Evolutionary conservation across 2,329 filamentous ascomycete genomes (phyloP).

Genomic region (Orbilia brochopaga): DNA sequence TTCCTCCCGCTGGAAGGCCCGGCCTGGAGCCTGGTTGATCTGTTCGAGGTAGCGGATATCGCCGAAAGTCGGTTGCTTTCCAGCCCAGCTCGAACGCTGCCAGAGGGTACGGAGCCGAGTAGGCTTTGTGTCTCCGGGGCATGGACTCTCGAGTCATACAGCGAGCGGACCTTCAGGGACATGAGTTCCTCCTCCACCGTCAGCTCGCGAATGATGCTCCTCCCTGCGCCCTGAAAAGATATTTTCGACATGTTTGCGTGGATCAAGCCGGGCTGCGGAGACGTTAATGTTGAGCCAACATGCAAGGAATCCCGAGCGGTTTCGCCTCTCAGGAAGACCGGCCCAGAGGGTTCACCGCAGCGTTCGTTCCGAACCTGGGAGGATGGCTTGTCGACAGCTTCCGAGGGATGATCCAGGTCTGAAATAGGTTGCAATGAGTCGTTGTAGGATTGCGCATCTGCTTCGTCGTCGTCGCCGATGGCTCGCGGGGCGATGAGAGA

Average conservation of each 20-base stretch:
- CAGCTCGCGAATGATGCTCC: constrained; percentile 38
- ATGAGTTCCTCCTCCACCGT: constrained; percentile 54
- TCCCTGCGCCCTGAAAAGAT: constrained; percentile 37
- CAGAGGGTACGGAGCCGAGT: constrained; percentile 52
- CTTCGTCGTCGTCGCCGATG: background rate
- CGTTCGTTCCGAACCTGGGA: background rate
- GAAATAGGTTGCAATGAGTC: background rate
- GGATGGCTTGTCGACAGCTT: background rate
- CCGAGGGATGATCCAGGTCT: background rate
- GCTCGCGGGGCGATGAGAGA: background rate
- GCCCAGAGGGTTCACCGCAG: background rate
- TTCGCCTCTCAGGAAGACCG: background rate
- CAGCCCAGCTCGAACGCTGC: constrained; percentile 50
- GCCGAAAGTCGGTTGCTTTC: constrained; percentile 48
- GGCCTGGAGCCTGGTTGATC: constrained; percentile 43
- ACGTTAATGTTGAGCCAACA: constrained; percentile 3
- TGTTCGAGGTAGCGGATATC: constrained; percentile 46
- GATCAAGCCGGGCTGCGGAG: constrained; percentile 1
- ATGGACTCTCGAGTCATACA: constrained; percentile 54
- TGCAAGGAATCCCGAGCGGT: background rate
- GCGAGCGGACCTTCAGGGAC: constrained; percentile 54
- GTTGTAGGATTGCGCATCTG: background rate
- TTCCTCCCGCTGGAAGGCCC: constrained; percentile 20
- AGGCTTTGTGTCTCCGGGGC: constrained; percentile 47
- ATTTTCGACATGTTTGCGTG: constrained; percentile 35